Evolutionary conservation across 805 yeast genomes (phyloP).

Genomic region (Hyphopichia homilentoma): DNA sequence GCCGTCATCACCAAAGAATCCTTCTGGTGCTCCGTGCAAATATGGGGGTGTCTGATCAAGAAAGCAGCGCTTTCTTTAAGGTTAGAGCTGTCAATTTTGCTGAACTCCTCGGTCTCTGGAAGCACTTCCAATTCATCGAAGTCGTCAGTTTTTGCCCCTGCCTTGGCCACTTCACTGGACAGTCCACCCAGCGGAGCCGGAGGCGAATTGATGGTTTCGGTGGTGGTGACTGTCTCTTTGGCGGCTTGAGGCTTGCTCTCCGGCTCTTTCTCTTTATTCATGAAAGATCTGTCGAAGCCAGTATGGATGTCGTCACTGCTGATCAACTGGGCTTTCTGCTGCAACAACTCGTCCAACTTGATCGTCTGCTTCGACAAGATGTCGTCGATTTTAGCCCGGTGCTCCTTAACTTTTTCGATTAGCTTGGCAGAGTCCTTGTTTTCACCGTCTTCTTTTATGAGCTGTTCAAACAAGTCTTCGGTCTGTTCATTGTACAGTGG

Average conservation of each 20-base stretch:
- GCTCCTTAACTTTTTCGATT: conserved; percentile 46
- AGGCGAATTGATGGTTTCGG: conserved; percentile 19
- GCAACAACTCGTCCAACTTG: conserved; percentile 62
- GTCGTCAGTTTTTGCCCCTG: conserved; percentile 18
- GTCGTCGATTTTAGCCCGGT: conserved; percentile 65
- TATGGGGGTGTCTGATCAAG: conserved; percentile 57
- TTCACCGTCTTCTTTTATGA: conserved; percentile 60
- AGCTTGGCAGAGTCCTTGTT: conserved; percentile 31
- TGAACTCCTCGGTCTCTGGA: conserved; percentile 64
- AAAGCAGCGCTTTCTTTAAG: conserved; percentile 48
- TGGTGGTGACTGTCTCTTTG: conserved; percentile 23
- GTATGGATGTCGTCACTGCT: conserved; percentile 89
- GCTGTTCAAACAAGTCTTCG: conserved; percentile 81
- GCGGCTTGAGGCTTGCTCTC: conserved; percentile 11
- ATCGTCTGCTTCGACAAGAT: conserved; percentile 61
- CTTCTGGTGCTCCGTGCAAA: conserved; percentile 79
- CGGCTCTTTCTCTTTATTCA: conserved; percentile 53
- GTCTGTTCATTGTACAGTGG: conserved; percentile 89
- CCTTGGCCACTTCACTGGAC: conserved; percentile 2
- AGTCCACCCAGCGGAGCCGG: conserved; percentile 5
- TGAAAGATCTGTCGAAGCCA: conserved; percentile 83
- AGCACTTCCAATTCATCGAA: conserved; percentile 52
- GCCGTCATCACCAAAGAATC: conserved; percentile 93
- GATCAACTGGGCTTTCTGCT: conserved; percentile 71
- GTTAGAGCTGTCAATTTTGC: conserved; percentile 50